Conservation (phyloP, 176 grass and related monocot genomes). For the Bromus sterilis region DNA sequence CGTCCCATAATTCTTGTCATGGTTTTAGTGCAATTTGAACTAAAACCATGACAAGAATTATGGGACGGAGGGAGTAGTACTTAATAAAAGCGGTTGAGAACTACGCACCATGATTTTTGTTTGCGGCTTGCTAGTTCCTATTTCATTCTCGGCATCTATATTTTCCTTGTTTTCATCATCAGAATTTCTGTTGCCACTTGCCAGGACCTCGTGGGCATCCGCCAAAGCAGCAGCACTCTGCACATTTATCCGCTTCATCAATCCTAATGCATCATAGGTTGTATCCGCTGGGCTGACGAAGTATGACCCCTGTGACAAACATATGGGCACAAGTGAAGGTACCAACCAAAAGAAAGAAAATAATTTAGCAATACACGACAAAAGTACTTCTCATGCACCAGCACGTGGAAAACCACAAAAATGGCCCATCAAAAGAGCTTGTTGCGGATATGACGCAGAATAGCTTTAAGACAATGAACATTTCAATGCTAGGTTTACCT, state of each 20-base stretch:
- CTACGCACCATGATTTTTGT: constrained; percentile 34
- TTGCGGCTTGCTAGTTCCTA: constrained; percentile 31
- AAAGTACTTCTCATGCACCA: not conserved
- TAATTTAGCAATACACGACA: not conserved
- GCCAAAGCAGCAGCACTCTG: constrained; percentile 52
- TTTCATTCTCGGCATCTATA: constrained; percentile 20
- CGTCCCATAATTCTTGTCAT: no score
- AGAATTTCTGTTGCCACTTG: constrained; percentile 26
- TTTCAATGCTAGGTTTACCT: constrained; percentile 22
- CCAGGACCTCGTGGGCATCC: constrained; percentile 65
- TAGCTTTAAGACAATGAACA: not conserved
- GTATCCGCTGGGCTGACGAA: constrained; percentile 63
- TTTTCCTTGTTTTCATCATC: constrained; percentile 43
- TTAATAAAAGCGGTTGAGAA: constrained; percentile 4
- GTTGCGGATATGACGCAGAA: not conserved
- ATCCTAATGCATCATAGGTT: constrained; percentile 67
- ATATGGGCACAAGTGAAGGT: constrained; percentile 19
- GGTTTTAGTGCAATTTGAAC: no score
- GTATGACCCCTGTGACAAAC: constrained; percentile 47
- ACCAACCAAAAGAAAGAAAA: constrained; percentile 33
- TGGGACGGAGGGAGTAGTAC: no score
- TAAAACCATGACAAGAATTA: no score
- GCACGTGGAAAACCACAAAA: not conserved
- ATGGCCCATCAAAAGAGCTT: not conserved
- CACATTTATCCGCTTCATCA: constrained; percentile 68